Evolutionary conservation across 2,329 filamentous ascomycete species (phyloP).

Genomic region (Aspergillus sp.): DNA sequence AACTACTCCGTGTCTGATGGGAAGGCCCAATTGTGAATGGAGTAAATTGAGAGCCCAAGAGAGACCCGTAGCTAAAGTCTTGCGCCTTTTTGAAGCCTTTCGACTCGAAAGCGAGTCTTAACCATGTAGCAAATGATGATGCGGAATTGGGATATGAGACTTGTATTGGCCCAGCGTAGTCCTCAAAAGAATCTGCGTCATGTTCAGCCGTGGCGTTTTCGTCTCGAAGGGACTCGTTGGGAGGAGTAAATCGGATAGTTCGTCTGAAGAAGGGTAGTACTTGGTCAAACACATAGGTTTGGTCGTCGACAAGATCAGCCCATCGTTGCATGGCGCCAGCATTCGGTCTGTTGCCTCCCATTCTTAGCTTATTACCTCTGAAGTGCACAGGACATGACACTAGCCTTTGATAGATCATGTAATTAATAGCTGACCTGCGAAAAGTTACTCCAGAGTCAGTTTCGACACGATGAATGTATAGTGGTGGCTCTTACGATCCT

Average conservation of each 20-base stretch:
- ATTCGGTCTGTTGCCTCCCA: constrained; percentile 19
- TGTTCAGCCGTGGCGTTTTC: constrained; percentile 23
- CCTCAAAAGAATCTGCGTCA: constrained; percentile 27
- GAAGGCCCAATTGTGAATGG: constrained; percentile 49
- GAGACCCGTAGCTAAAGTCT: constrained; percentile 44
- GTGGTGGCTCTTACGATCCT: constrained; percentile 23
- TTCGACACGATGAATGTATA: neutral
- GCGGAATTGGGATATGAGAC: constrained; percentile 43
- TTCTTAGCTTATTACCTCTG: neutral
- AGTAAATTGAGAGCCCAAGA: constrained; percentile 41
- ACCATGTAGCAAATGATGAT: constrained; percentile 39
- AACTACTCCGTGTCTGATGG: constrained; percentile 50
- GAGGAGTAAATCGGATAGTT: constrained; percentile 27
- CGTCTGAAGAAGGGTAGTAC: constrained; percentile 28
- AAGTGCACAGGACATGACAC: neutral
- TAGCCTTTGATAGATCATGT: constrained; percentile 33
- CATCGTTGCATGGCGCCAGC: constrained; percentile 27
- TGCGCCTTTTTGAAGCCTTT: constrained; percentile 38
- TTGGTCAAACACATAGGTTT: constrained; percentile 31
- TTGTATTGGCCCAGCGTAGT: constrained; percentile 36
- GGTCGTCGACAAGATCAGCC: constrained; percentile 31
- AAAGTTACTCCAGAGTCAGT: neutral
- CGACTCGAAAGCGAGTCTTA: constrained; percentile 34
- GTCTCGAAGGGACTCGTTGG: constrained; percentile 13
- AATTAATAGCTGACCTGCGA: constrained; percentile 30